Evolutionary conservation across 305 asterid species (phyloP), one percentile per base, ranked within the genome.

Genomic region (Euphrasia arctica): DNA sequence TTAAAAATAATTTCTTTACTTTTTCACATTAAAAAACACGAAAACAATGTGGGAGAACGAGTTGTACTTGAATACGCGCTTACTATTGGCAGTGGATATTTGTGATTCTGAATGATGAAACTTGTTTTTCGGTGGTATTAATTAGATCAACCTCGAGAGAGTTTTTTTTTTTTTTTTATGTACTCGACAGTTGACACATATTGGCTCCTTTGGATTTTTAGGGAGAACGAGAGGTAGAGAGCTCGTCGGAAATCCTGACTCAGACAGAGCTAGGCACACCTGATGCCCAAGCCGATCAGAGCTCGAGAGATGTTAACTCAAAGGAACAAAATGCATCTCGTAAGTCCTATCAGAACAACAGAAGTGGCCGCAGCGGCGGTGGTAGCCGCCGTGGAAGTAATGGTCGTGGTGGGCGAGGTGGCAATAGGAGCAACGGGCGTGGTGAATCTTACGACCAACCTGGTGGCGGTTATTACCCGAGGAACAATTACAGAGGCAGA

Each of bases 331-430:
- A 77, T 31, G 74, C 50, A 3, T 59, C 84, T 14, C 75, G 81
- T 22, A 75, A 69, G 62, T 12, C 83, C 4, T 49, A 77, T 61
- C 91, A 81, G 59, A 77, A 79, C 59, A 74, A 83, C 43, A 67
- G 84, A 75, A 85, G 88, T 36, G 82, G 83, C 3, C 85, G 87
- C 25, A 75, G 80, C 32, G 84, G 88, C 3, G 77, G 79, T 10
- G 39, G 60, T 3, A 34, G 34, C 13, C 76, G 81, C n/a, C 79
- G 80, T 7, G 64, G 83, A 55, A 39, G 71, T 9, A 81, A 78
- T 39, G 86, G 89, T 0, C 87, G 85, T 63, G 87, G 90, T 41
- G 89, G 90, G 6, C 75, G 92, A 31, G 85, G 85, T 9, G 66
- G 79, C 43, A 49, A 75, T 42, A 75, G 95, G 36, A 87, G 87